A percentile compares a stretch with the other conserved stretches of the same genome.
These are phyloP conservation scores for Saxophila tyrrhenica DNA, from an alignment of 495 filamentous ascomycete species.

Conservation along the genomic window DNA sequence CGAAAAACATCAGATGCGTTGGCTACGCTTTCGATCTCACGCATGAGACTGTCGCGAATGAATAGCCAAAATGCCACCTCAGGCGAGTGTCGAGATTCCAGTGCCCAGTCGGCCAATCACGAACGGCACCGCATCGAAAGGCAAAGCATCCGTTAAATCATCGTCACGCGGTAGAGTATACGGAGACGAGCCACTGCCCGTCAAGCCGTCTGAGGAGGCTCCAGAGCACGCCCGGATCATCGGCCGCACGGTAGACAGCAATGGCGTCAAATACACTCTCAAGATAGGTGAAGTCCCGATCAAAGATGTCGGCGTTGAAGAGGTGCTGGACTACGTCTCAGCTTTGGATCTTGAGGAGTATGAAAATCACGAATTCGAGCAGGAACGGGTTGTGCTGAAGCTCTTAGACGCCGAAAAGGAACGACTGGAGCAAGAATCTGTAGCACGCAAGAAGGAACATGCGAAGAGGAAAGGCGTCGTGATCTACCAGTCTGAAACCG, in stretches of 20 bases:
- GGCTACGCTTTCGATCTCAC: too few species aligned
- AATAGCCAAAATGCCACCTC: neutral
- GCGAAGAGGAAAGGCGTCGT: slow-evolving; percentile 6
- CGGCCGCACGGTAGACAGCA: neutral
- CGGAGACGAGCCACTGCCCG: slow-evolving; percentile 7
- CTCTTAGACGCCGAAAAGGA: slow-evolving; percentile 1
- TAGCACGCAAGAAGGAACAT: neutral
- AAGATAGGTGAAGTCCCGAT: slow-evolving; percentile 14
- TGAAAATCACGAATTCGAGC: slow-evolving; percentile 15
- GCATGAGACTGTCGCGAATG: neutral
- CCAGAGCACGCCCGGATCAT: slow-evolving; percentile 7
- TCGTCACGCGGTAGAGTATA: neutral
- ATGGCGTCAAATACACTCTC: slow-evolving; percentile 5
- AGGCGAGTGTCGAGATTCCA: neutral
- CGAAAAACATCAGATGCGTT: too few species aligned
- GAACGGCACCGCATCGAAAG: neutral
- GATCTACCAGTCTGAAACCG: neutral
- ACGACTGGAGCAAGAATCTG: neutral
- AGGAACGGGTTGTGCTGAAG: slow-evolving; percentile 4
- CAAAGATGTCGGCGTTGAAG: slow-evolving; percentile 10
- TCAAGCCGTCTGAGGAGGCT: slow-evolving; percentile 5
- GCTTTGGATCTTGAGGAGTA: slow-evolving; percentile 14
- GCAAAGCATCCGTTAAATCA: neutral
- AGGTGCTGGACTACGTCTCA: slow-evolving; percentile 18
- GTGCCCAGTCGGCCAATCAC: neutral